Evolutionary conservation across 306 rosid genomes (phyloP).

Genomic region (Vigna radiata): DNA sequence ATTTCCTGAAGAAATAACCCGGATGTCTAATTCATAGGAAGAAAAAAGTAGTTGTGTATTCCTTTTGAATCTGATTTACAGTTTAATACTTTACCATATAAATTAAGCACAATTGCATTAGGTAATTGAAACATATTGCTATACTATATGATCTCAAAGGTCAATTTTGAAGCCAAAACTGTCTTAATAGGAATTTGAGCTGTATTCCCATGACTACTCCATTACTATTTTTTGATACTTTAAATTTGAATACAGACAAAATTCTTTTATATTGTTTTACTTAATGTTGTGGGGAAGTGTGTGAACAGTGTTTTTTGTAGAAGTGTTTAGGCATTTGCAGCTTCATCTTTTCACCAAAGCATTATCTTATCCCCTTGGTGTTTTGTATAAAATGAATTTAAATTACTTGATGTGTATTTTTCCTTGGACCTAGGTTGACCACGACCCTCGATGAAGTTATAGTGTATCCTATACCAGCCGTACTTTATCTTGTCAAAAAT

Average conservation of each 20-base stretch:
- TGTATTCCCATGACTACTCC: slow-evolving; percentile 11
- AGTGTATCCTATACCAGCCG: slow-evolving; percentile 93
- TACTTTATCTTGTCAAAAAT: slow-evolving; percentile 89
- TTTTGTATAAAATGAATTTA: slow-evolving; percentile 27
- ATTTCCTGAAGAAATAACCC: slow-evolving; percentile 5
- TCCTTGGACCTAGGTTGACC: slow-evolving; percentile 67
- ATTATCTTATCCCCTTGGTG: slow-evolving; percentile 6
- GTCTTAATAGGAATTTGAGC: not conserved
- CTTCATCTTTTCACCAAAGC: slow-evolving; percentile 24
- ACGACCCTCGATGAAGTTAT: slow-evolving; percentile 86
- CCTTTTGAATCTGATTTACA: slow-evolving; percentile 31
- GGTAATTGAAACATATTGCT: slow-evolving; percentile 18
- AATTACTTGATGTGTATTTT: slow-evolving; percentile 25
- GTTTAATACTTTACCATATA: not conserved
- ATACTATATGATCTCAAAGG: slow-evolving; percentile 23
- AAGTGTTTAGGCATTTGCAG: slow-evolving; percentile 29
- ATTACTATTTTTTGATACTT: slow-evolving; percentile 7
- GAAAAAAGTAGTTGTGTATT: slow-evolving; percentile 17
- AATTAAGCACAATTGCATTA: slow-evolving; percentile 24
- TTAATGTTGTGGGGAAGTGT: not conserved
- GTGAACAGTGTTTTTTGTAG: not conserved
- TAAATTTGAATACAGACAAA: not conserved
- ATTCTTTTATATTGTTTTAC: slow-evolving; percentile 2
- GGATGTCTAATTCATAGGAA: slow-evolving; percentile 17
- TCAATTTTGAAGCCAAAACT: slow-evolving; percentile 7